Base-by-base conservation (phyloP, 106 monocot genomes). In the Dendrobium catenatum region DNA sequence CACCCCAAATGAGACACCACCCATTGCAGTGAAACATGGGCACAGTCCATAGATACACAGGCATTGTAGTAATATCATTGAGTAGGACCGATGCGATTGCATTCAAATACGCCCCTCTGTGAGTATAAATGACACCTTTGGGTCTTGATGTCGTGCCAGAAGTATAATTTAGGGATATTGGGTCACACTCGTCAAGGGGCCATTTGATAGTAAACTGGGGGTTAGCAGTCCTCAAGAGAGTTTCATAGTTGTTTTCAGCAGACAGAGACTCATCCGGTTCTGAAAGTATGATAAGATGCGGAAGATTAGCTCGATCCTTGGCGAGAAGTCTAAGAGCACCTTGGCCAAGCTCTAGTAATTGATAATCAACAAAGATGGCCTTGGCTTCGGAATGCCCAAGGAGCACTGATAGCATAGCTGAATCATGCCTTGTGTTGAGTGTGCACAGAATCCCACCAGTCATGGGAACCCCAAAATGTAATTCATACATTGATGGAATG, bases 21-120 rank as follows among this genome's bases (percentile, higher is more conserved):
- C 94, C 94, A 20, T 95, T 95, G 81, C 90, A 90, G 79, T 95
- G 94, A 80, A 95, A 95, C 87, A 95, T 90, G 24, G 94, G 94
- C 13, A 95, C 84, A 20, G 87, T 86, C 92, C 94, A 95, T 29
- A 92, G 75, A 59, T 88, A 90, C 4, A 92, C 88, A 6, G 94
- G 90, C 87, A 84, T 79, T 11, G 88, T 27, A 11, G 79, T 44
- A 19, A 95, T 88, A 10, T 90, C 84, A 17, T 79, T 86, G 4
- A 87, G 40, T 47, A 95, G 85, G 47, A 94, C 66, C 6, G 87
- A 4, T 2, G 86, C 86, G 26, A 94, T 73, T 16, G 88, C 15
- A 73, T 91, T 94, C 4, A 94, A 78, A 73, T 88, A 92, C 0
- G 90, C 89, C 2, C 92, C 94, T 26, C 94, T 61, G 59, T 95